Conservation (phyloP, 2,329 filamentous ascomycete species). For the Bipolaris cookei region DNA sequence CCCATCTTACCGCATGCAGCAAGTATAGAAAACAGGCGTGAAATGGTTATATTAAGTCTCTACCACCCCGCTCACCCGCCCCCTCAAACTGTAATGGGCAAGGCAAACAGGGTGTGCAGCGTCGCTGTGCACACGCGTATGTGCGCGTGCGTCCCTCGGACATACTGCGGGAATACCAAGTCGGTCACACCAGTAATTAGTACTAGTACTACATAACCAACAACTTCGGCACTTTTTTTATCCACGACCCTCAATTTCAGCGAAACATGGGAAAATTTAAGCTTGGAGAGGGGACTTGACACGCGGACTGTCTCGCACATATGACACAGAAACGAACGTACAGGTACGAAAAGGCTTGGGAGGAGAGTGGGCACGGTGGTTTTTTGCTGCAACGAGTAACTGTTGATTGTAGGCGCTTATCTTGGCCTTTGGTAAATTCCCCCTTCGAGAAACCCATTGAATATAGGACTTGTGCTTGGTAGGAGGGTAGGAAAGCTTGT, state of each 20-base stretch:
- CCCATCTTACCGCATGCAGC: slow-evolving; percentile 14
- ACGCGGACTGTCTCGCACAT: neutral
- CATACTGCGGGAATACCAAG: slow-evolving; percentile 10
- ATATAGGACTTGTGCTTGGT: slow-evolving; percentile 13
- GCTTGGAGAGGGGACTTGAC: neutral
- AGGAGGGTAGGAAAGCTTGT: neutral
- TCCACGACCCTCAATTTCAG: no score
- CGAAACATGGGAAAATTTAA: no score
- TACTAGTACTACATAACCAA: no score
- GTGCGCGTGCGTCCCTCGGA: neutral
- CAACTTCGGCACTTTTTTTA: no score
- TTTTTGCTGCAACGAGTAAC: slow-evolving; percentile 13
- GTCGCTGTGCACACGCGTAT: no score
- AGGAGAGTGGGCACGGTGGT: neutral
- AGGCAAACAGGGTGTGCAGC: no score
- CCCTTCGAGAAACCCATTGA: slow-evolving; percentile 7
- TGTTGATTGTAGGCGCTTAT: slow-evolving; percentile 10
- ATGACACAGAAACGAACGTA: no score
- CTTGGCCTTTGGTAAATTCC: slow-evolving; percentile 10
- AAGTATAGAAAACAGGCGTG: slow-evolving; percentile 20
- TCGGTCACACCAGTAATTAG: neutral
- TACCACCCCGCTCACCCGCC: neutral
- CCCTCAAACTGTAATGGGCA: no score
- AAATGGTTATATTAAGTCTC: slow-evolving; percentile 16
- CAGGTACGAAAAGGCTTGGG: no score